These are phyloP conservation scores for Coleophoma cylindrospora DNA, from an alignment of 2,329 filamentous ascomycete genomes.

Conservation along the genomic window DNA sequence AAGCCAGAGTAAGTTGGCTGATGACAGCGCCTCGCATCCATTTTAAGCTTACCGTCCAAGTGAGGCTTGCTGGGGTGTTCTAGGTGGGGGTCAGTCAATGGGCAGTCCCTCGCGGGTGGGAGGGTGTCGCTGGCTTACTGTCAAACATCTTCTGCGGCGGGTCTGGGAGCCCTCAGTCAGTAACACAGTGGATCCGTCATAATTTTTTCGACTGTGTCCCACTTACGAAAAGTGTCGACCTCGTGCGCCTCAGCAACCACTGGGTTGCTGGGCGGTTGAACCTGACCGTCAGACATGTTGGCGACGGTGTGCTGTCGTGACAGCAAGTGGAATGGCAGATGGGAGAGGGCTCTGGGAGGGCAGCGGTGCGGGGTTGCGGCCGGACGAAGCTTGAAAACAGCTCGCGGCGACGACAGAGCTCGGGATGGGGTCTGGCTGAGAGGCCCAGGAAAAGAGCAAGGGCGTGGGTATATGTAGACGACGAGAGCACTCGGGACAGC, in stretches of 20 bases:
- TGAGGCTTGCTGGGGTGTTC: slow-evolving; percentile 69
- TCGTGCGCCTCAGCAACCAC: slow-evolving; percentile 72
- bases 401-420: too few relatives aligned
- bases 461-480: too few relatives aligned
- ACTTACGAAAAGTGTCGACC: slow-evolving; percentile 68
- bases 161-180: slow-evolving; percentile 36
- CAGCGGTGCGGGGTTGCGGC: neutral
- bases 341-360: neutral
- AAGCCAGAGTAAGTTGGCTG: neutral
- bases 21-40: neutral
- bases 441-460: too few relatives aligned
- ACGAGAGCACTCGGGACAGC: too few relatives aligned
- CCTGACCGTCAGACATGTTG: slow-evolving; percentile 39
- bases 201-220: neutral
- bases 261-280: slow-evolving; percentile 37
- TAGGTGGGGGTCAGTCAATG: slow-evolving; percentile 27
- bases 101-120: neutral
- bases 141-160: slow-evolving; percentile 63
- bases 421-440: too few relatives aligned
- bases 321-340: neutral
- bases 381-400: too few relatives aligned
- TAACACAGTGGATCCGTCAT: slow-evolving; percentile 1
- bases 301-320: neutral
- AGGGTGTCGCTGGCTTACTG: slow-evolving; percentile 42
- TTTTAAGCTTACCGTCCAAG: slow-evolving; percentile 49